Percentiles rank a stretch among this genome's conserved stretches.
phyloP scores from a whole-genome alignment of 257 asterid species.

The Penstemon barbatus region DNA sequence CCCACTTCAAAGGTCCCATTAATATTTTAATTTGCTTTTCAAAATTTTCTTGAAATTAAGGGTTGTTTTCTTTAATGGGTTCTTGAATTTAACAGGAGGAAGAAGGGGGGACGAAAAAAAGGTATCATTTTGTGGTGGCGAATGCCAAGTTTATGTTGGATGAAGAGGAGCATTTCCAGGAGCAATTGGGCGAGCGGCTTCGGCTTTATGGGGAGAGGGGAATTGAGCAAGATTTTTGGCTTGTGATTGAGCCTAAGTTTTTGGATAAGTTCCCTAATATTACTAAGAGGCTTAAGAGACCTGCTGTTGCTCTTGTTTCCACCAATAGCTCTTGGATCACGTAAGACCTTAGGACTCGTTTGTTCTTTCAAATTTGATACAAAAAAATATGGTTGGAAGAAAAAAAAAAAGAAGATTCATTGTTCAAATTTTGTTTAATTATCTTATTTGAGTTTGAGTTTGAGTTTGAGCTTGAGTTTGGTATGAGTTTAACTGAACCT shows the following conservation, averaged over 20 bases:
- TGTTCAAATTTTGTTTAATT: too few relatives aligned
- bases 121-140: conserved; percentile 80
- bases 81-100: conserved; percentile 35
- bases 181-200: conserved; percentile 72
- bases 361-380: neutral
- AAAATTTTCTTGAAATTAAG: neutral
- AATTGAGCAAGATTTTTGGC: conserved; percentile 92
- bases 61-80: neutral
- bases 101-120: conserved; percentile 53
- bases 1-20: conserved; percentile 56
- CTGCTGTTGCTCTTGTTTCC: conserved; percentile 94
- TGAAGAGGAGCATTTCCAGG: conserved; percentile 98
- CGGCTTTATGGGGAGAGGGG: conserved; percentile 61
- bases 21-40: neutral
- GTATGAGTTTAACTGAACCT: too few relatives aligned
- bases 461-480: too few relatives aligned
- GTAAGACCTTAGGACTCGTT: conserved; percentile 53
- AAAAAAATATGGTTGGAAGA: too few relatives aligned
- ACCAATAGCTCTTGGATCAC: conserved; percentile 93
- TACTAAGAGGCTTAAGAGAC: conserved; percentile 81
- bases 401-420: too few relatives aligned
- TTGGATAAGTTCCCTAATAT: conserved; percentile 78
- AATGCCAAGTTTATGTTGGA: conserved; percentile 97
- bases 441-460: too few relatives aligned
- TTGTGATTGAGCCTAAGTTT: conserved; percentile 91